Evolutionary conservation across 257 asterid species (phyloP).

Genomic region (Jacaranda copaia): DNA sequence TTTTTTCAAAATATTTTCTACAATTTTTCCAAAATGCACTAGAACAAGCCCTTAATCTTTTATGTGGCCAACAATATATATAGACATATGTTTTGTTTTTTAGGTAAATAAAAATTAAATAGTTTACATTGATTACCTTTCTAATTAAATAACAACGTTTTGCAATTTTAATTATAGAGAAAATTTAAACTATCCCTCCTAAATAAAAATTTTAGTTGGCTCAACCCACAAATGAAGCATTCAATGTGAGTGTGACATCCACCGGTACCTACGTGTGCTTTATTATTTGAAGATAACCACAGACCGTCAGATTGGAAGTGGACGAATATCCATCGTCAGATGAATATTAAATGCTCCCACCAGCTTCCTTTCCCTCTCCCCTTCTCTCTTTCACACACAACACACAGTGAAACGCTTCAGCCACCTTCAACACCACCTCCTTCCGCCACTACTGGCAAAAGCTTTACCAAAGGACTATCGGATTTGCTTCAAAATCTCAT

Average conservation of each 20-base stretch:
- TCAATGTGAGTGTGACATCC: conserved; percentile 57
- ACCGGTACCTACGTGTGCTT: conserved; percentile 47
- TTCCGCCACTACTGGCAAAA: conserved; percentile 30
- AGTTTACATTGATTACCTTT: background rate
- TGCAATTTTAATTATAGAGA: background rate
- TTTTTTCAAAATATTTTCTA: too few relatives aligned
- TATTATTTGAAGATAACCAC: conserved; percentile 20
- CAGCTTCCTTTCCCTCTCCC: conserved; percentile 46
- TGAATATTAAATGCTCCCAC: conserved; percentile 53
- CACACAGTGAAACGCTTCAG: conserved; percentile 39
- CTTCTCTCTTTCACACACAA: conserved; percentile 35
- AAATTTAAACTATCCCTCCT: conserved; percentile 16
- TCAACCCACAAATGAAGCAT: conserved; percentile 41
- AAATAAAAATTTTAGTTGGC: conserved; percentile 31
- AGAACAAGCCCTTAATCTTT: too few relatives aligned
- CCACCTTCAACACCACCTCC: conserved; percentile 45
- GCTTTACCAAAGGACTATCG: background rate
- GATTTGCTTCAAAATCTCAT: background rate
- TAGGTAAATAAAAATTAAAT: conserved; percentile 8
- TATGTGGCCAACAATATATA: background rate
- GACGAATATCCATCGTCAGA: conserved; percentile 38
- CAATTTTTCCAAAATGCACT: too few relatives aligned
- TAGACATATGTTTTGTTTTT: too few relatives aligned
- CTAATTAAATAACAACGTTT: background rate
- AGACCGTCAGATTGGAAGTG: conserved; percentile 39